Evolutionary conservation across 2,329 filamentous ascomycete species (phyloP).

Genomic region (Arthrinium puccinioides): DNA sequence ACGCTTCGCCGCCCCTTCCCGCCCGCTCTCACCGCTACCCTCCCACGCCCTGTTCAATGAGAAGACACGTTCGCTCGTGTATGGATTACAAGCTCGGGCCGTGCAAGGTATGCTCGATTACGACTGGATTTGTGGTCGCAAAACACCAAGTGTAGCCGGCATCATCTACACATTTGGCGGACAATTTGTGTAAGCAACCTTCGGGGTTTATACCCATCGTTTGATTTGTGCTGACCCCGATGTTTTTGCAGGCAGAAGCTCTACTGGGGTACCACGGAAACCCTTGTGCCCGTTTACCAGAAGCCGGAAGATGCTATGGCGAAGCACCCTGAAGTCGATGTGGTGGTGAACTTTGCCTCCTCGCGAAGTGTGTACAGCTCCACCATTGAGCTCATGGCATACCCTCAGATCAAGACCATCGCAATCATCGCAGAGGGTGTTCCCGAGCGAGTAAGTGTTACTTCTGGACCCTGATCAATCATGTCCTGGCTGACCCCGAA

Average conservation of each 20-base stretch:
- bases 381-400: constrained; percentile 97
- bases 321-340: constrained; percentile 97
- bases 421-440: constrained; percentile 99
- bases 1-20: constrained; percentile 88
- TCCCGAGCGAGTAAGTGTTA: constrained; percentile 77
- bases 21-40: constrained; percentile 81
- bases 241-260: no score
- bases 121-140: constrained; percentile 99
- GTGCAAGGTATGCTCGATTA: constrained; percentile 96
- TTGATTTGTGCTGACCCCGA: no score
- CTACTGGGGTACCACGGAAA: constrained; percentile 99
- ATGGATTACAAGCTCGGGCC: constrained; percentile 93
- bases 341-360: constrained; percentile 98
- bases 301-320: constrained; percentile 82
- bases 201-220: no score
- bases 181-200: constrained; percentile 98
- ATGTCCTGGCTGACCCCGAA: constrained; percentile 16
- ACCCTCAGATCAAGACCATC: constrained; percentile 95
- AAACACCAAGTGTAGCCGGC: constrained; percentile 90
- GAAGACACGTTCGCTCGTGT: constrained; percentile 99
- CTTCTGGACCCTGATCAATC: not conserved
- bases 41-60: constrained; percentile 93
- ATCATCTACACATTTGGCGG: constrained; percentile 99
- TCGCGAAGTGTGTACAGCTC: constrained; percentile 98
- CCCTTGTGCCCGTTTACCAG: constrained; percentile 96